Percentiles rank a stretch among this genome's conserved stretches.
Conservation (phyloP, 2,329 filamentous ascomycete genomes). For the Aspergillus sp. region DNA sequence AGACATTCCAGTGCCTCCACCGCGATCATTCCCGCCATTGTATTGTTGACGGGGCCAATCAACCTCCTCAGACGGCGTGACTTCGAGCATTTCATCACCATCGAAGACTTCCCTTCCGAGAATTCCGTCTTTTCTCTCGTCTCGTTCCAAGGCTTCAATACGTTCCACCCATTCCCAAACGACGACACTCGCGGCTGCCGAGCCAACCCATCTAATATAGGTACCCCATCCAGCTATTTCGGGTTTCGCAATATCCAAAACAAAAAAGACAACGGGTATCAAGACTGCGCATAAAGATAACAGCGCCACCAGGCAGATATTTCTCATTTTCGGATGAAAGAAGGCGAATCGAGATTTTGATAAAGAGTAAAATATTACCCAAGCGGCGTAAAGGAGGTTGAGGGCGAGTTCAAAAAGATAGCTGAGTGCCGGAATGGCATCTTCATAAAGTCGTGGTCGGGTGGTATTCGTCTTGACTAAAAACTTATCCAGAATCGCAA, state of each 20-base stretch:
- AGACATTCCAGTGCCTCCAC: conserved; percentile 35
- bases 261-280: conserved; percentile 89
- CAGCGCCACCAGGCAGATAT: conserved; percentile 76
- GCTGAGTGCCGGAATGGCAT: conserved; percentile 85
- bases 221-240: conserved; percentile 90
- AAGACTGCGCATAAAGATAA: conserved; percentile 79
- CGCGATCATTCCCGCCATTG: conserved; percentile 38
- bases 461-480: conserved; percentile 48
- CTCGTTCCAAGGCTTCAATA: conserved; percentile 86
- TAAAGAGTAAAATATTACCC: conserved; percentile 91
- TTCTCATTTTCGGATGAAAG: conserved; percentile 86
- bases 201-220: conserved; percentile 95
- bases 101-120: conserved; percentile 89
- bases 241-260: conserved; percentile 82
- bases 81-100: conserved; percentile 86
- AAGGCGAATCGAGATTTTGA: conserved; percentile 90
- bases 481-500: conserved; percentile 90
- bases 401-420: conserved; percentile 88
- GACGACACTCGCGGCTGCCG: conserved; percentile 89
- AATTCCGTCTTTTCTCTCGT: conserved; percentile 92
- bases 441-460: conserved; percentile 74
- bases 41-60: conserved; percentile 43
- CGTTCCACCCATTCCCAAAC: conserved; percentile 98
- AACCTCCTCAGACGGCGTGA: conserved; percentile 59
- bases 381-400: conserved; percentile 84